These are phyloP conservation scores for Circinella minor DNA, from an alignment of 371 early-diverging fungal species.

Conservation along the genomic window DNA sequence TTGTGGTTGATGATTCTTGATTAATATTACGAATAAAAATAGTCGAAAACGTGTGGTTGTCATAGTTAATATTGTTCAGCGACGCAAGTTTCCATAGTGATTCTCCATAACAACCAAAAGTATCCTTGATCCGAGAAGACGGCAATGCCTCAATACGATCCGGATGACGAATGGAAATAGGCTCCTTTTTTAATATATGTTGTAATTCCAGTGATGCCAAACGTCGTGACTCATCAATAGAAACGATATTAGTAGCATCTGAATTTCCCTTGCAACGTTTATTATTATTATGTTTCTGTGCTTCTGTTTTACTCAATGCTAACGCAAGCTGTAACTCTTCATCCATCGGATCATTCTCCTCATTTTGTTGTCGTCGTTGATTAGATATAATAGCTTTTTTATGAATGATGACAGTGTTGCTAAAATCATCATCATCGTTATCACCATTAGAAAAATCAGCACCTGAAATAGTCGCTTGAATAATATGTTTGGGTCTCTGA, in stretches of 20 bases:
- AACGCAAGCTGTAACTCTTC: constrained; percentile 36
- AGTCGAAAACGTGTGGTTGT: background rate
- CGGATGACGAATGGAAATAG: background rate
- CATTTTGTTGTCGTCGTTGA: background rate
- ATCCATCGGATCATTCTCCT: constrained; percentile 20
- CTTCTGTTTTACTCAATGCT: constrained; percentile 14
- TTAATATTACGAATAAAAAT: no score
- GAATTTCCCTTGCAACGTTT: background rate
- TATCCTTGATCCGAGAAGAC: background rate
- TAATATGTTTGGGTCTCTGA: background rate
- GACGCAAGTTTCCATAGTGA: constrained; percentile 5
- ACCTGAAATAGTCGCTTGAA: background rate
- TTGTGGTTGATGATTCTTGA: no score
- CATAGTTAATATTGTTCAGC: background rate
- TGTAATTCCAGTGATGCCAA: background rate
- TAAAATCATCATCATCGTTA: constrained; percentile 9
- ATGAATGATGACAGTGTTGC: background rate
- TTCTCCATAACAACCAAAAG: background rate
- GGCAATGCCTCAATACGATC: background rate
- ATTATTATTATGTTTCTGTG: background rate
- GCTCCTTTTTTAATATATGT: background rate
- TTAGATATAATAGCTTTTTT: background rate
- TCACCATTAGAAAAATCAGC: background rate
- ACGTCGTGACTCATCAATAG: background rate
- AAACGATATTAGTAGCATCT: background rate